These are phyloP conservation scores for Coprinellus aureogranulatus DNA, from an alignment of 768 basidiomycete species.

Conservation along the genomic window DNA sequence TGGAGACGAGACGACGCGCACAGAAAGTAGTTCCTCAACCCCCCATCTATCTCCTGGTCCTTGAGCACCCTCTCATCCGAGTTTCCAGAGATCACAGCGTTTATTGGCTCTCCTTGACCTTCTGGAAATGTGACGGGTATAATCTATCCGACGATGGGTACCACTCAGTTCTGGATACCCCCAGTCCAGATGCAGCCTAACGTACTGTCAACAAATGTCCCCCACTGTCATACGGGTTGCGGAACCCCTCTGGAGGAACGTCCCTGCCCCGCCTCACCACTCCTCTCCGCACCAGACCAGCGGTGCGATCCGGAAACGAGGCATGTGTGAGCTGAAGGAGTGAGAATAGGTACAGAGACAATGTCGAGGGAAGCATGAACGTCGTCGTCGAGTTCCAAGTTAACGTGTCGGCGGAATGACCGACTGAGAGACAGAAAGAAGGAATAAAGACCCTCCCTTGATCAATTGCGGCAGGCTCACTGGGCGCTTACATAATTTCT, in stretches of 20 bases:
- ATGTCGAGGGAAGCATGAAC: slow-evolving; percentile 7
- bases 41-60: slow-evolving; percentile 59
- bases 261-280: slow-evolving; percentile 15
- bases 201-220: slow-evolving; percentile 35
- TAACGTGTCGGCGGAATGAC: neutral
- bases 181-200: slow-evolving; percentile 56
- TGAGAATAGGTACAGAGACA: slow-evolving; percentile 15
- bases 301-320: slow-evolving; percentile 9
- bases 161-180: slow-evolving; percentile 33
- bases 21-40: slow-evolving; percentile 80
- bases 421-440: slow-evolving; percentile 4
- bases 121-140: slow-evolving; percentile 58
- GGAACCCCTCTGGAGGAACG: slow-evolving; percentile 58
- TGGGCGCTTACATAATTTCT: neutral
- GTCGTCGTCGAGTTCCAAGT: neutral
- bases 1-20: slow-evolving; percentile 43
- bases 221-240: slow-evolving; percentile 51
- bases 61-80: slow-evolving; percentile 71
- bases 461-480: too few relatives aligned
- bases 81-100: slow-evolving; percentile 72
- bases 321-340: slow-evolving; percentile 11
- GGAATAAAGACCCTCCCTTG: too few relatives aligned
- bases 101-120: slow-evolving; percentile 85
- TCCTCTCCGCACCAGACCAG: neutral
- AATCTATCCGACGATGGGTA: slow-evolving; percentile 31